These are phyloP conservation scores for Buxus sempervirens DNA, from an alignment of 164 flowering plant genomes.

Conservation along the genomic window DNA sequence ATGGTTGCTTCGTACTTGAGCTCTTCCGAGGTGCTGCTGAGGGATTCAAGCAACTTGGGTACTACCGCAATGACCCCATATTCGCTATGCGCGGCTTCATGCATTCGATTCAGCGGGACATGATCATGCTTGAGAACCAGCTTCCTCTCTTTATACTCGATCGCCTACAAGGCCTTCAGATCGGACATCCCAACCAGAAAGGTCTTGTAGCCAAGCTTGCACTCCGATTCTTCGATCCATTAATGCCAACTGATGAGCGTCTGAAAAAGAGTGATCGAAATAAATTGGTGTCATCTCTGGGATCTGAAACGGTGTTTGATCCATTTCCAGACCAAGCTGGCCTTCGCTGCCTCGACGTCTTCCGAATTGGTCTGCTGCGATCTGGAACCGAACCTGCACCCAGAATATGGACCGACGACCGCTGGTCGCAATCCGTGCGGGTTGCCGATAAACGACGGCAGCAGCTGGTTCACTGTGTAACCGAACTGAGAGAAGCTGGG, in stretches of 20 bases:
- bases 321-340: conserved; percentile 62
- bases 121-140: conserved; percentile 81
- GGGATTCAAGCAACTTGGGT: no score
- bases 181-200: conserved; percentile 33
- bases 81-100: conserved; percentile 68
- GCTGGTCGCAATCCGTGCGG: conserved; percentile 46
- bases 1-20: conserved; percentile 63
- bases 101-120: conserved; percentile 69
- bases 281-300: conserved; percentile 45
- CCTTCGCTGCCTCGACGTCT: conserved; percentile 83
- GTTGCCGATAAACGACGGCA: conserved; percentile 73
- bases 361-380: conserved; percentile 54
- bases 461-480: conserved; percentile 73
- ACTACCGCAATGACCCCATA: no score
- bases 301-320: conserved; percentile 39
- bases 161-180: conserved; percentile 48
- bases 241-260: conserved; percentile 81
- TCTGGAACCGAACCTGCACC: conserved; percentile 53
- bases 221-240: conserved; percentile 61
- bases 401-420: conserved; percentile 42
- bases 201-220: conserved; percentile 46
- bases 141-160: conserved; percentile 58
- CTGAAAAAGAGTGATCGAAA: conserved; percentile 36
- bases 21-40: conserved; percentile 54
- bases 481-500: no score